Conservation (phyloP, 2,329 filamentous ascomycete genomes). For the Colletotrichum sp. region DNA sequence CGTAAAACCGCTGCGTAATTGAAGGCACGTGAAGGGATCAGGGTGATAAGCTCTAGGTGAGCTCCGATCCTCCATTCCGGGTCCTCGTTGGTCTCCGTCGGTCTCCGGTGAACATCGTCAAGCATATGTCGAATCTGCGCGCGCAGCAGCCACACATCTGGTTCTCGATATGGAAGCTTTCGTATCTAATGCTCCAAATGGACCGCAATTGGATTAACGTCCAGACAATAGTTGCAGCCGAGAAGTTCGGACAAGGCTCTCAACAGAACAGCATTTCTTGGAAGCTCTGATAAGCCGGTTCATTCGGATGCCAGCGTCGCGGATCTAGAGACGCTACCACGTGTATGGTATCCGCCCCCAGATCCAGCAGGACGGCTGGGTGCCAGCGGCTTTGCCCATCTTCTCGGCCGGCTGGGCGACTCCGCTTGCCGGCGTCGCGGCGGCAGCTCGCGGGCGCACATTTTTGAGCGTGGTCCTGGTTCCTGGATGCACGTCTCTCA, state of each 20-base stretch:
- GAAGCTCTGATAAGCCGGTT: not conserved
- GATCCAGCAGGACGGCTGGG: not conserved
- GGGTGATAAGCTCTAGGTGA: slow-evolving; percentile 9
- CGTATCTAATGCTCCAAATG: not conserved
- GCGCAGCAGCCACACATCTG: not conserved
- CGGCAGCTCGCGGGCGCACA: not conserved
- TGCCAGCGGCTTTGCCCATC: not conserved
- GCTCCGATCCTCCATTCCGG: not conserved
- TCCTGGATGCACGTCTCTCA: not conserved
- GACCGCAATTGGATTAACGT: not conserved
- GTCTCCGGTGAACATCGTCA: not conserved
- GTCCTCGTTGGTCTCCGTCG: slow-evolving; percentile 1
- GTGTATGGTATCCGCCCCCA: slow-evolving; percentile 13
- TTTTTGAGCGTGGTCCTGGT: not conserved
- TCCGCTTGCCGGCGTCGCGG: slow-evolving; percentile 3
- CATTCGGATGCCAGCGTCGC: not conserved
- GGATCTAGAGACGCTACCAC: not conserved
- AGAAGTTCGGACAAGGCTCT: not conserved
- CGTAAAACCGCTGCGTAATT: not conserved
- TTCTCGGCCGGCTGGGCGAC: not conserved
- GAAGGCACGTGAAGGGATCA: not conserved
- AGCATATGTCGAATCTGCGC: not conserved
- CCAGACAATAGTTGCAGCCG: not conserved
- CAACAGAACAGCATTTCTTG: not conserved
- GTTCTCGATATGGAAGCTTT: not conserved